Evolutionary conservation across 495 filamentous ascomycete genomes (phyloP), one percentile per base, ranked within the genome.

Genomic region (Aspergillus egyptiacus): DNA sequence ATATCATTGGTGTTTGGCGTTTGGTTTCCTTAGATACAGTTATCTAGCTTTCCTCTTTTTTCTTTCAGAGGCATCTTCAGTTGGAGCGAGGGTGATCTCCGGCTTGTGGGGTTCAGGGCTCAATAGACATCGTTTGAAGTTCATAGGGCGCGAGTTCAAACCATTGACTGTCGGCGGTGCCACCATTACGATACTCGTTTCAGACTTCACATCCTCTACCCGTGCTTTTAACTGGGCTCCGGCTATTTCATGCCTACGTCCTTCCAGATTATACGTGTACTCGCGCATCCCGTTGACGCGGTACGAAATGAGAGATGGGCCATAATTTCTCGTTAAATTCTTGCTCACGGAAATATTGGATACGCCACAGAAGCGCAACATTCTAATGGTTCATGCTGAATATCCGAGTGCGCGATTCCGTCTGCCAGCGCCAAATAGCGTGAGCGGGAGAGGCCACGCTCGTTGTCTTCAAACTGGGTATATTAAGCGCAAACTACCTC

Each of bases 401-500:
- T 18, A 24, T 17, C 28, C 27, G 18, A 18, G 17, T 19, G 2
- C 20, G 32, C 32, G 42, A 13, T 15, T 13, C n/a, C 14, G 9
- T 32, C 40, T 31, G 15, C 8, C 27, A 31, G 19, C 2, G 31
- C 27, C 19, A 14, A 18, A 17, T 20, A 19, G 15, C 31, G 19
- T 27, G 11, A 36, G 24, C 24, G 36, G n/a, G 31, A 46, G 3
- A 34, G 15, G 10, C n/a, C 31, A 36, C 13, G 42, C 30, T 24
- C 31, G n/a, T 46, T 25, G 9, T 42, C 43, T 15, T 25, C n/a
- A 28, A 10, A 23, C 6, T 27, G 43, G 43, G 43, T 46, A 46
- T 46, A 46, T 35, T 19, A 46, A 25, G 20, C 43, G 41, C 28
- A 33, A 18, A 18, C 31, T 20, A 46, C 20, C 15, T 30, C 31